phyloP scores from a whole-genome alignment of 768 basidiomycete genomes.

The Auricularia cornea region DNA sequence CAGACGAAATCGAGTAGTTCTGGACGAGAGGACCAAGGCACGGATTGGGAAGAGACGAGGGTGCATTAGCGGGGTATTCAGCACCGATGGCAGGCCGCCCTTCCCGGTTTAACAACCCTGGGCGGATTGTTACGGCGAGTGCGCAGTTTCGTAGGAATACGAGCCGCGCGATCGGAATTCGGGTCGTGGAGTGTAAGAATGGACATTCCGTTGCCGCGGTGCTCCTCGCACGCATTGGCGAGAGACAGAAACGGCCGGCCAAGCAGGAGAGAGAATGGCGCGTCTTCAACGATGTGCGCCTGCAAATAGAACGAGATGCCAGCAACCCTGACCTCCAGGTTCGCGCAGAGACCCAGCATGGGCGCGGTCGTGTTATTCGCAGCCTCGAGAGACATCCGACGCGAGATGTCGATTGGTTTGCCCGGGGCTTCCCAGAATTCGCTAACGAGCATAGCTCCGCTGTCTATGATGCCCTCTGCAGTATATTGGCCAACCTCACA shows the following conservation, averaged over 20 bases:
- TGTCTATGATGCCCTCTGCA: not conserved
- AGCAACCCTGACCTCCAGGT: slow-evolving; percentile 4
- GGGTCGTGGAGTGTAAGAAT: not conserved
- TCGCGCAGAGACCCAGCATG: not conserved
- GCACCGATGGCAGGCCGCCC: not conserved
- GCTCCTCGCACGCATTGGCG: not conserved
- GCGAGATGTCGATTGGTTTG: not conserved
- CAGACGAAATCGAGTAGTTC: not conserved
- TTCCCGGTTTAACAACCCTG: not conserved
- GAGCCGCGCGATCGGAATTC: not conserved
- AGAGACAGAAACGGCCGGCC: slow-evolving; percentile 7
- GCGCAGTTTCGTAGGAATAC: not conserved
- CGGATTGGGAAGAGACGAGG: not conserved
- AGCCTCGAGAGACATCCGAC: not conserved
- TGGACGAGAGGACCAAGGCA: not conserved
- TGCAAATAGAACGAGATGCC: slow-evolving; percentile 2
- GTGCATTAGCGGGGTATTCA: not conserved
- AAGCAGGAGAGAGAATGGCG: slow-evolving; percentile 7
- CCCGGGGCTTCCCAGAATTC: not conserved
- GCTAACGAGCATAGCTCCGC: not conserved
- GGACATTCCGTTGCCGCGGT: not conserved
- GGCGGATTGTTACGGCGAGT: not conserved
- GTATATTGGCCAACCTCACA: not conserved
- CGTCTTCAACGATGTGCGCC: slow-evolving; percentile 7
- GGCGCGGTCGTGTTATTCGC: not conserved